Evolutionary conservation across 2,329 filamentous ascomycete species (phyloP).

Genomic region (Aureobasidium sp.): DNA sequence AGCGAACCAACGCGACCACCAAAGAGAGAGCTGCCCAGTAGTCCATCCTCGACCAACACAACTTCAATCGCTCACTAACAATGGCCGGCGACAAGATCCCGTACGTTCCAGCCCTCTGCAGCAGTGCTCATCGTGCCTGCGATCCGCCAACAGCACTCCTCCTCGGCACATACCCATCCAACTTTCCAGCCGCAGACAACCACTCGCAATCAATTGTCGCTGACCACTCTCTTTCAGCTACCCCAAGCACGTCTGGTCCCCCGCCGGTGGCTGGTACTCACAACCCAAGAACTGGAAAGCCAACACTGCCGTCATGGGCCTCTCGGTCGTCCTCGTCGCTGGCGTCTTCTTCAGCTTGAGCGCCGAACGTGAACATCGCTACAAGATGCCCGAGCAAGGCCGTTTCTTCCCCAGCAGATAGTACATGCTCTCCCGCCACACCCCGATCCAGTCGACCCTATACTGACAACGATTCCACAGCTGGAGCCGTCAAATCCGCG

Average conservation of each 20-base stretch:
- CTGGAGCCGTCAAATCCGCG: slow-evolving; percentile 65
- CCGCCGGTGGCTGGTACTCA: slow-evolving; percentile 93
- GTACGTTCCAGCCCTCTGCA: slow-evolving; percentile 39
- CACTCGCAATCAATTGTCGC: not conserved
- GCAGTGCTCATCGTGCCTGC: not conserved
- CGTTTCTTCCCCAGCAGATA: slow-evolving; percentile 79
- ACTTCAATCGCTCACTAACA: not conserved
- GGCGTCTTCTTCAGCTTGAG: slow-evolving; percentile 64
- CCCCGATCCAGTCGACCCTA: not conserved
- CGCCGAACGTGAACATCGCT: slow-evolving; percentile 64
- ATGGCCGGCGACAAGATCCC: slow-evolving; percentile 62
- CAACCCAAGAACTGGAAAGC: slow-evolving; percentile 91
- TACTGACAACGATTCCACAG: slow-evolving; percentile 11
- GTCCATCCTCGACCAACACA: not conserved
- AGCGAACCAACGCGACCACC: not conserved
- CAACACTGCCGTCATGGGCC: slow-evolving; percentile 75
- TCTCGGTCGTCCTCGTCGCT: slow-evolving; percentile 60
- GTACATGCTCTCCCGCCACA: slow-evolving; percentile 45
- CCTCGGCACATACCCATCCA: not conserved
- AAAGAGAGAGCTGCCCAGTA: not conserved
- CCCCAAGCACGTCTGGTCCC: slow-evolving; percentile 99
- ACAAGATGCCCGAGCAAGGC: slow-evolving; percentile 67
- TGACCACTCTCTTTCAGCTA: slow-evolving; percentile 51
- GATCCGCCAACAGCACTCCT: not conserved
- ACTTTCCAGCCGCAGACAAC: not conserved